phyloP scores from a whole-genome alignment of 1,284 basidiomycete genomes.

The Fomitopsis schrenkii region DNA sequence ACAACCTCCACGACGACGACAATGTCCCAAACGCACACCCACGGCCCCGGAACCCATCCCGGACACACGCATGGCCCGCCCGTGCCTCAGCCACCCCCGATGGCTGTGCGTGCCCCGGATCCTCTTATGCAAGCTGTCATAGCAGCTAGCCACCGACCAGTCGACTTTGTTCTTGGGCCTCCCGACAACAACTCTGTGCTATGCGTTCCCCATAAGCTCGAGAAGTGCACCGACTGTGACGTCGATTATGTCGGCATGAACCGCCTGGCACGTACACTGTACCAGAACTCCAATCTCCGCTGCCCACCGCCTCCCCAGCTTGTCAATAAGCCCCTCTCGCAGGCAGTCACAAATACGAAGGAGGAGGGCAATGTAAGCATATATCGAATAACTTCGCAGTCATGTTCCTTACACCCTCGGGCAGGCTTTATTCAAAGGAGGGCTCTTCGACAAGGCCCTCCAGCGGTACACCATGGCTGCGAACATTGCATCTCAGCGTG shows the following conservation, averaged over 20 bases:
- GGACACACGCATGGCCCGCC: constrained; percentile 32
- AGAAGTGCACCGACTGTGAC: constrained; percentile 68
- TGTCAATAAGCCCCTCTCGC: constrained; percentile 69
- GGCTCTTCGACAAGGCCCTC: constrained; percentile 75
- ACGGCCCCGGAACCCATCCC: constrained; percentile 29
- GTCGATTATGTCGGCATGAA: constrained; percentile 72
- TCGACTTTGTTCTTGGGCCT: constrained; percentile 50
- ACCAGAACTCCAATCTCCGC: constrained; percentile 64
- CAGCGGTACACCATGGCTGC: constrained; percentile 83
- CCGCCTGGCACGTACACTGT: constrained; percentile 67
- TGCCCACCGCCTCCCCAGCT: constrained; percentile 83
- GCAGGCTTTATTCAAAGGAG: constrained; percentile 73
- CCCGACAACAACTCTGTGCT: constrained; percentile 49
- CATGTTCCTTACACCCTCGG: background rate
- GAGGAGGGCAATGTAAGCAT: constrained; percentile 83
- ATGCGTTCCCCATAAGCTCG: constrained; percentile 60
- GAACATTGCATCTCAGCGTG: constrained; percentile 77
- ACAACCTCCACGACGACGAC: background rate
- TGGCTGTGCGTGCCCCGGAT: constrained; percentile 50
- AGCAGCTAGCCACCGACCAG: constrained; percentile 64
- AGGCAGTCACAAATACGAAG: constrained; percentile 73
- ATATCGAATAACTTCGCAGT: background rate
- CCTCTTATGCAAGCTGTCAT: constrained; percentile 70
- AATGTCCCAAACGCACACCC: constrained; percentile 31
- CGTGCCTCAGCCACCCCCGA: constrained; percentile 34